Conservation (phyloP, 2,329 filamentous ascomycete species). For the Fonsecaea pedrosoi region DNA sequence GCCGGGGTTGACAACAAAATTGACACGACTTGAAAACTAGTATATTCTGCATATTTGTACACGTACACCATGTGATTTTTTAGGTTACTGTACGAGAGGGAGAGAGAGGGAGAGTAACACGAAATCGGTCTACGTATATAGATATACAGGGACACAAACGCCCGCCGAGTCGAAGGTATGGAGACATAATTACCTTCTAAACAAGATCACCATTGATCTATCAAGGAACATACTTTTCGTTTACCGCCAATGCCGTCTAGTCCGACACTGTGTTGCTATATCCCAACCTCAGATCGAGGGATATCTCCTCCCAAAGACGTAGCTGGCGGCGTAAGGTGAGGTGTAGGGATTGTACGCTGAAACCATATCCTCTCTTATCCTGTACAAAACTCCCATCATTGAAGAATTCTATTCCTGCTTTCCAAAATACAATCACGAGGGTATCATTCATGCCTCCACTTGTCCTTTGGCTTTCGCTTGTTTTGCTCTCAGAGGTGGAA, state of each 20-base stretch:
- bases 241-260: neutral
- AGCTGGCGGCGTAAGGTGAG: too few relatives aligned
- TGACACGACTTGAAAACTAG: neutral
- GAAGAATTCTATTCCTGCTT: neutral
- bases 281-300: neutral
- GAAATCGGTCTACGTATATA: too few relatives aligned
- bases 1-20: neutral
- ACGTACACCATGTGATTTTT: neutral
- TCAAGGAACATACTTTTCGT: neutral
- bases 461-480: constrained; percentile 20
- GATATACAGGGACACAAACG: too few relatives aligned
- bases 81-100: too few relatives aligned
- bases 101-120: too few relatives aligned
- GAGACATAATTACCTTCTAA: neutral
- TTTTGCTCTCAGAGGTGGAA: constrained; percentile 24
- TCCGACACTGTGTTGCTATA: neutral
- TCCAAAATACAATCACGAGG: neutral
- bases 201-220: neutral
- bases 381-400: neutral
- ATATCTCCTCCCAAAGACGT: too few relatives aligned
- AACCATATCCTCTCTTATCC: too few relatives aligned
- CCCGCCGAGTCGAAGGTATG: neutral
- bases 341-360: too few relatives aligned
- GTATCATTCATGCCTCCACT: constrained; percentile 9
- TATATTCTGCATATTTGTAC: too few relatives aligned